Base-by-base conservation (phyloP, 768 basidiomycete genomes). In the Hortiboletus campestris region DNA sequence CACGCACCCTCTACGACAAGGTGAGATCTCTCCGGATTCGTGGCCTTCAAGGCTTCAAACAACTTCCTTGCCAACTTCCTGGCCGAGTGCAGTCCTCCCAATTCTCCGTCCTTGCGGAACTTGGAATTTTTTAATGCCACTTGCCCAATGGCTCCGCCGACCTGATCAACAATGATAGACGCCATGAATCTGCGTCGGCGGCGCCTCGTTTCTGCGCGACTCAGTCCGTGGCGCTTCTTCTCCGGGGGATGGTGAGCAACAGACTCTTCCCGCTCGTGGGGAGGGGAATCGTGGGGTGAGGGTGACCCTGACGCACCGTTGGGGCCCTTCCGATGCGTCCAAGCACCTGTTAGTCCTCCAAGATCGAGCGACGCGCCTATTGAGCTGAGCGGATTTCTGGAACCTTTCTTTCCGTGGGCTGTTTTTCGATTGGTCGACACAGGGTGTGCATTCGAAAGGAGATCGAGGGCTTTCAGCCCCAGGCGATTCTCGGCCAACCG, bases 81-180 rank as follows among this genome's bases (percentile, higher is more conserved):
- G 4, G 88, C 88, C 11, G 88, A 89, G 57, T 80, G 73, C 50
- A 88, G 66, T 16, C 78, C 77, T 20, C 81, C 78, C n/a, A 82
- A 66, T 55, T 82, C 80, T 34, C 74, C 80, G 40, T 78, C 76
- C 51, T 77, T 77, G 60, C 84, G 81, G 58, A 84, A 80, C 63
- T 76, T 83, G 17, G 83, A 82, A 59, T 85, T 79, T 61, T 88
- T 88, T 14, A 89, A 65, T 13, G 88, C 84, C 9, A 89, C 81
- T 66, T 88, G 84, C 11, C 83, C 84, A 47, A 90, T 86, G 13
- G 80, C 87, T 49, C 76, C 86, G 61, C 74, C 48, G 35, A 82
- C 80, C 59, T 87, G 85, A 64, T 90, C 88, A 29, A 89, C 84
- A 50, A 91, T 82, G 32, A 89, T 78, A 43, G 81, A 80, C 1